Percentiles rank a stretch among this genome's conserved stretches.
Evolutionary conservation across 73 alveolate species (phyloP).

Genomic region (Chromera velia): DNA sequence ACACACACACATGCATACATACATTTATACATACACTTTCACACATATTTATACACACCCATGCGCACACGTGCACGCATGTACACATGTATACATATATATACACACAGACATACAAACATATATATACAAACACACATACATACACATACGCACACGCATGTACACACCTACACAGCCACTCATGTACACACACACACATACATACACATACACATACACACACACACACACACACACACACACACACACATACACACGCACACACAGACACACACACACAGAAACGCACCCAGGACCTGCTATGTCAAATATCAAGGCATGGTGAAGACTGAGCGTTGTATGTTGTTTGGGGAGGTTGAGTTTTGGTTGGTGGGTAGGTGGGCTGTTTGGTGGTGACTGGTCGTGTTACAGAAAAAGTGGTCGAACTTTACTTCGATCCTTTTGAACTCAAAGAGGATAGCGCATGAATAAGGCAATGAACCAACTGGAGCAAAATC

Average conservation of each 20-base stretch:
- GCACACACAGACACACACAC: conserved; percentile 1
- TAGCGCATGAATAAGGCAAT: not conserved
- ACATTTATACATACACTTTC: too few relatives aligned
- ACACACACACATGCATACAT: too few relatives aligned
- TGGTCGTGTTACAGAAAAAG: not conserved
- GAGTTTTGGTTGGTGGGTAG: too few relatives aligned
- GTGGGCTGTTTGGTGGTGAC: too few relatives aligned
- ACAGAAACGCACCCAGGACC: not conserved
- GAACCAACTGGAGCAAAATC: too few relatives aligned
- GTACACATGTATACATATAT: too few relatives aligned
- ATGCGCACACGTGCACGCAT: too few relatives aligned
- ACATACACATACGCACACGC: not conserved
- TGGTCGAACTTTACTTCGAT: not conserved
- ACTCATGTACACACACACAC: not conserved
- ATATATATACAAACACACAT: not conserved
- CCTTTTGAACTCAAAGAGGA: not conserved
- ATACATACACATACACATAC: not conserved
- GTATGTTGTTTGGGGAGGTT: too few relatives aligned
- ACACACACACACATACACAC: not conserved
- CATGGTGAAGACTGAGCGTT: not conserved
- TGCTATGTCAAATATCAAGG: not conserved
- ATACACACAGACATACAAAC: not conserved
- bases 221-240: not conserved
- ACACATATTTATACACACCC: too few relatives aligned
- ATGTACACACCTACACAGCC: too few relatives aligned